Conservation (phyloP, 2,329 filamentous ascomycete species). For the Aspergillus piperis region DNA sequence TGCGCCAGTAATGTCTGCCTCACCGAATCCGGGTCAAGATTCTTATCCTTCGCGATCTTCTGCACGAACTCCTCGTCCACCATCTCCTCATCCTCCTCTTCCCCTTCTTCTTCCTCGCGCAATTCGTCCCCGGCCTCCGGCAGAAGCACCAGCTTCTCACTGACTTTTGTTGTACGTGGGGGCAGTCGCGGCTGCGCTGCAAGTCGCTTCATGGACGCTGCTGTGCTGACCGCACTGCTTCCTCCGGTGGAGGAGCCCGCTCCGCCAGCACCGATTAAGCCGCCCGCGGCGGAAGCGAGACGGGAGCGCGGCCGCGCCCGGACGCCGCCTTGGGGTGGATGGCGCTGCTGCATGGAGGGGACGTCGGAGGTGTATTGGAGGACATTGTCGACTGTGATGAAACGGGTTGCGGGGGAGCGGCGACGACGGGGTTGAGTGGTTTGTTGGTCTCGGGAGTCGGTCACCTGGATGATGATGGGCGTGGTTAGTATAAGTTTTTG, state of each 20-base stretch:
- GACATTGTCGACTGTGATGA: conserved; percentile 89
- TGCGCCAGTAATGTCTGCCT: conserved; percentile 35
- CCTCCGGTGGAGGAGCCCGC: conserved; percentile 39
- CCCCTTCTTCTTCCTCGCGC: conserved; percentile 20
- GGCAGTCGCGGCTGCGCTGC: conserved; percentile 65
- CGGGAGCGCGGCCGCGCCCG: conserved; percentile 34
- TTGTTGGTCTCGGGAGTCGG: conserved; percentile 47
- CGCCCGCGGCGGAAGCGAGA: conserved; percentile 34
- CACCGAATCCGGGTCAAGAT: conserved; percentile 37
- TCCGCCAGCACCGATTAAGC: conserved; percentile 40
- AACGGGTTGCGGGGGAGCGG: conserved; percentile 59
- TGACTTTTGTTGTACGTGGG: conserved; percentile 87
- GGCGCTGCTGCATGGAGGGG: conserved; percentile 85
- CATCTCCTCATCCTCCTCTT: conserved; percentile 23
- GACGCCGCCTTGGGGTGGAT: conserved; percentile 53
- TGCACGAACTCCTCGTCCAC: conserved; percentile 42
- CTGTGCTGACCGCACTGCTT: conserved; percentile 49
- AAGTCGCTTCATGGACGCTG: conserved; percentile 58
- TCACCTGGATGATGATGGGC: conserved; percentile 34
- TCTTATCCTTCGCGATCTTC: conserved; percentile 34
- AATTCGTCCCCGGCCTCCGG: conserved; percentile 48
- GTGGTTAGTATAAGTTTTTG: not conserved
- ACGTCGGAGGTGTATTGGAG: conserved; percentile 93
- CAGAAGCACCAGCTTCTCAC: conserved; percentile 92
- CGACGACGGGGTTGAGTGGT: conserved; percentile 30